A percentile compares a stretch with the other conserved stretches of the same genome.
Conservation (phyloP, 1,139 yeast species). For the Pneumocystis sp. region DNA sequence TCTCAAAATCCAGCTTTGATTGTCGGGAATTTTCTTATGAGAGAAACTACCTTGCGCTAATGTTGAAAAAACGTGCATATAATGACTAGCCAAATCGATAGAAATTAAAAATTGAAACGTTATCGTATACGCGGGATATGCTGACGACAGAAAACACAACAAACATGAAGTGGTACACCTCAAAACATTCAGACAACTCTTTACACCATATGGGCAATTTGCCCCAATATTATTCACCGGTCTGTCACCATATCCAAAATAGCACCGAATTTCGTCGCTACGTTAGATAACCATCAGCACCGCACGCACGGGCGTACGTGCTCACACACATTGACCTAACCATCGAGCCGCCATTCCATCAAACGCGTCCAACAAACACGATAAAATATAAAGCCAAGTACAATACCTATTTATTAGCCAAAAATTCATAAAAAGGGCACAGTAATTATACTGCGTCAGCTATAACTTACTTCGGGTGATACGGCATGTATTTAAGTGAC, state of each 20-base stretch:
- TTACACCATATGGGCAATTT: no score
- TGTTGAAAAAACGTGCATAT: constrained; percentile 97
- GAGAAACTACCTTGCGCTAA: constrained; percentile 61
- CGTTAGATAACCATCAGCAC: background rate
- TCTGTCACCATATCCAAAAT: constrained; percentile 98
- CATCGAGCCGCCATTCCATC: constrained; percentile 93
- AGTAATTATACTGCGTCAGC: background rate
- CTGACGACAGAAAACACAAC: constrained; percentile 66
- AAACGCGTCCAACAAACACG: constrained; percentile 86
- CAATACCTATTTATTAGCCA: constrained; percentile 21
- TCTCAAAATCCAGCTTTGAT: constrained; percentile 56
- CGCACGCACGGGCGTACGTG: background rate
- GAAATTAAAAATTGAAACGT: constrained; percentile 78
- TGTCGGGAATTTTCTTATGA: constrained; percentile 70
- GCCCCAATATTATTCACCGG: constrained; percentile 25
- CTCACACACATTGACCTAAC: constrained; percentile 44
- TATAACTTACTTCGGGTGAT: constrained; percentile 43
- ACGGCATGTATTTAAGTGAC: constrained; percentile 67
- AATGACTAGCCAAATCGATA: constrained; percentile 85
- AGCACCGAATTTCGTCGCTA: constrained; percentile 76
- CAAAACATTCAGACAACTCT: background rate
- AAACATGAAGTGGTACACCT: constrained; percentile 79
- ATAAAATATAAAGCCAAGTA: constrained; percentile 61
- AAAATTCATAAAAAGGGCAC: background rate
- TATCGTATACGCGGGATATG: constrained; percentile 52